Evolutionary conservation across 83 land plant genomes (phyloP), one percentile per base, ranked within the genome.

Genomic region (Isoetes engelmannii): DNA sequence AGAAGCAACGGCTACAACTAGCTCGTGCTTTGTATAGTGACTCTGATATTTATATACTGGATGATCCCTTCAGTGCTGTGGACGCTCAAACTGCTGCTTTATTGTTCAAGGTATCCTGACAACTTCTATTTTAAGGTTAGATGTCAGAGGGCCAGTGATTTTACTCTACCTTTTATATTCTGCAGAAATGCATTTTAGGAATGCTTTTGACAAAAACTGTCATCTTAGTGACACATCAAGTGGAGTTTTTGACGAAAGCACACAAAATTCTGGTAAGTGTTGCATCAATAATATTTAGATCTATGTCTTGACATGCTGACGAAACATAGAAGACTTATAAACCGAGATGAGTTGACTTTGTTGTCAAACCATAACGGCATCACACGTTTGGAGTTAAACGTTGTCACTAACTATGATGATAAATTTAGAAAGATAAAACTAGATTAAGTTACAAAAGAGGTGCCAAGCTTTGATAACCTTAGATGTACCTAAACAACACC

Each of bases 61-160:
- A 59, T 59, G 62, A 59, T 59, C 62, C 62, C 19, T 59, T 59
- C 62, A 59, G 62, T 59, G 62, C 62, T 59, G 62, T 59, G 12
- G 62, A 59, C 4, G 62, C 62, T 59, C 62, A 59, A 20, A 59
- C 62, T 12, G 62, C 62, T 59, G 62, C 62, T 7, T 19, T 42
- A 1, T 42, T 59, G 9, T 59, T 59, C 19, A 20, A 59, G 18
- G 62, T 59, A 59, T 19, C 28, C 8, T 59, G 1, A 12, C 28
- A 18, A 2, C 10, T 28, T 28, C 12, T 50, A 13, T 8, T 50
- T 8, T 8, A 8, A 13, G 17, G 13, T 10, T 60, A 20, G n/a
- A 13, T n/a, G 10, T 13, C 63, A 60, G 1, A 10, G 12, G 63
- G 1, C 12, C 12, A 19, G 19, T n/a, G 10, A 17, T 47, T 67